Evolutionary conservation across 768 basidiomycete species (phyloP).

Genomic region (Nevesoporus exiguus): DNA sequence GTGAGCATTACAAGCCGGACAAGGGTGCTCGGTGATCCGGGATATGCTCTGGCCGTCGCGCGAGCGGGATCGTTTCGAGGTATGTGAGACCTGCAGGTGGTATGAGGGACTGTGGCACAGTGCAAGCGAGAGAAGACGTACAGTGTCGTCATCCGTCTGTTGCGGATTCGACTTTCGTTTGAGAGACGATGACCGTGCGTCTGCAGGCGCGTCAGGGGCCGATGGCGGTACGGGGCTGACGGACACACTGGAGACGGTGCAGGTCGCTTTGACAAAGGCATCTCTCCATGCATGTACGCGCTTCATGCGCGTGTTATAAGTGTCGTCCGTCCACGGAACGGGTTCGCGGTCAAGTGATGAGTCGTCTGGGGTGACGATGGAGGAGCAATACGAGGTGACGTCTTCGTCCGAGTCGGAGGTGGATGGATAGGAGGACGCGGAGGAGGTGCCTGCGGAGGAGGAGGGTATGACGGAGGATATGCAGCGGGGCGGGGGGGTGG

Average conservation of each 20-base stretch:
- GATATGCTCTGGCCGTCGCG: constrained; percentile 37
- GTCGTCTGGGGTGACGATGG: constrained; percentile 44
- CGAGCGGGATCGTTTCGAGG: constrained; percentile 56
- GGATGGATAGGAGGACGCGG: constrained; percentile 34
- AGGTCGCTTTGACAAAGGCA: constrained; percentile 44
- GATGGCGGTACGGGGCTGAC: background rate
- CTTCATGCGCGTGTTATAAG: constrained; percentile 53
- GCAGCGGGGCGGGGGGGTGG: constrained; percentile 46
- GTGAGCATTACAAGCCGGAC: constrained; percentile 70
- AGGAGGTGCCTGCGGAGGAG: constrained; percentile 42
- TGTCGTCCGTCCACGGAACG: constrained; percentile 42
- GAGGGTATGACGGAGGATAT: constrained; percentile 32
- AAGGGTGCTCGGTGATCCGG: constrained; percentile 52
- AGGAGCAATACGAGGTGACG: constrained; percentile 72
- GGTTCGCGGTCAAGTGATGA: constrained; percentile 25
- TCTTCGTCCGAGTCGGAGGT: constrained; percentile 41
- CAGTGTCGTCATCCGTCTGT: constrained; percentile 39
- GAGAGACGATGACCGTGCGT: constrained; percentile 37
- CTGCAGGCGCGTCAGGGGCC: constrained; percentile 11
- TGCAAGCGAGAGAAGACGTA: constrained; percentile 25
- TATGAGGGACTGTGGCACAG: constrained; percentile 16
- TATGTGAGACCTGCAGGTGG: constrained; percentile 42
- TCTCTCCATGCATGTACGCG: constrained; percentile 75
- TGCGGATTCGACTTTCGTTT: constrained; percentile 44
- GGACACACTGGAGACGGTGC: constrained; percentile 40